These are phyloP conservation scores for Athelia sp. DNA, from an alignment of 1,284 basidiomycete species.

Conservation along the genomic window DNA sequence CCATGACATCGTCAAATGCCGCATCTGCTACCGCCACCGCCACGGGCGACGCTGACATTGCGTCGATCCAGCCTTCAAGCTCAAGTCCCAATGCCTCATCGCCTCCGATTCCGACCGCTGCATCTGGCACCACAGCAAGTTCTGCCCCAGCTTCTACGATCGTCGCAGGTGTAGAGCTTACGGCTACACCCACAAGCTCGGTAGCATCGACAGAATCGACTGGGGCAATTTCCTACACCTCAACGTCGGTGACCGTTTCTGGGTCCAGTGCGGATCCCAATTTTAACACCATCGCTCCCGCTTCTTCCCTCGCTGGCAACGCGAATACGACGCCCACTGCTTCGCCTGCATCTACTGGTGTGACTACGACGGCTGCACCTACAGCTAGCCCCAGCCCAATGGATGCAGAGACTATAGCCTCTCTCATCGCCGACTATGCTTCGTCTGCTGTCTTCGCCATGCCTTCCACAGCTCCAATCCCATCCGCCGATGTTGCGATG, in stretches of 20 bases:
- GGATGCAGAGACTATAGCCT: neutral
- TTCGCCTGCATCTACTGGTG: neutral
- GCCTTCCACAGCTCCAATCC: neutral
- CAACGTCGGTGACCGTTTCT: neutral
- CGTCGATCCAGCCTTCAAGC: neutral
- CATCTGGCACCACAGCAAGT: neutral
- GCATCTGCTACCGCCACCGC: neutral
- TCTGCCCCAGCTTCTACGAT: neutral
- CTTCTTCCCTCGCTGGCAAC: neutral
- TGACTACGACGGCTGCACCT: neutral
- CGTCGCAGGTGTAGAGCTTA: neutral
- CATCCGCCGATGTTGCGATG: neutral
- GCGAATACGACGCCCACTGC: neutral
- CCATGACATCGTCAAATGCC: neutral
- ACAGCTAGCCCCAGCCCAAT: conserved; percentile 4
- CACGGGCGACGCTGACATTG: neutral
- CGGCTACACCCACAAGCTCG: neutral
- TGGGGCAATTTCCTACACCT: neutral
- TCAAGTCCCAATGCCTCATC: neutral
- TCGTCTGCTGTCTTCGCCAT: neutral
- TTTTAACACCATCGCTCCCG: neutral
- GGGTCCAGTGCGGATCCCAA: neutral
- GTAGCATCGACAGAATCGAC: neutral
- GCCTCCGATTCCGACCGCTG: neutral
- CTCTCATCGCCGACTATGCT: conserved; percentile 1